These are phyloP conservation scores for Rubia tinctorum DNA, from an alignment of 305 asterid genomes.

Conservation along the genomic window DNA sequence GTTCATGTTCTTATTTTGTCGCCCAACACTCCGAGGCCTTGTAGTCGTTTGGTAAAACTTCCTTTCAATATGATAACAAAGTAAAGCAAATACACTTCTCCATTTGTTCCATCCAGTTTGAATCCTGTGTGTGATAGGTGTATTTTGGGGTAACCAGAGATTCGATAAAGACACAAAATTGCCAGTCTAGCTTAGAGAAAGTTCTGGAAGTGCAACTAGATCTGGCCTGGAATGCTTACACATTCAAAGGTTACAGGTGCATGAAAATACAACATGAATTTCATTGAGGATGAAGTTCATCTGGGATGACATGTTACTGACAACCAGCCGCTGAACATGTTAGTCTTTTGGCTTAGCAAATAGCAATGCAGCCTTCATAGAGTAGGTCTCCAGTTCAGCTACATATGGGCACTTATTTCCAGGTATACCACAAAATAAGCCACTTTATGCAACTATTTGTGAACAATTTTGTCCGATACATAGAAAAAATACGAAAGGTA, in stretches of 20 bases:
- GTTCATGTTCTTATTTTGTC: too few species aligned
- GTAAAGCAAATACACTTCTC: too few species aligned
- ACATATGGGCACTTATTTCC: background rate
- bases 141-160: background rate
- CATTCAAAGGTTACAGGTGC: background rate
- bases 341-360: background rate
- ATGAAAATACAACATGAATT: background rate
- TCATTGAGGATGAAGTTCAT: background rate
- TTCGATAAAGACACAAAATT: background rate
- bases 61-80: too few species aligned
- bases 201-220: background rate
- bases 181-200: background rate
- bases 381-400: slow-evolving; percentile 1
- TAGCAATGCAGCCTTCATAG: background rate
- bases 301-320: background rate
- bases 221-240: background rate
- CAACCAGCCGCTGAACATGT: background rate
- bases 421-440: background rate
- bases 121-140: background rate
- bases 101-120: too few species aligned
- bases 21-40: too few species aligned
- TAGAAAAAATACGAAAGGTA: background rate
- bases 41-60: too few species aligned
- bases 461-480: background rate
- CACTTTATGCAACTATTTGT: background rate